phyloP scores from a whole-genome alignment of 2,329 filamentous ascomycete species.

The Scedosporium boydii region DNA sequence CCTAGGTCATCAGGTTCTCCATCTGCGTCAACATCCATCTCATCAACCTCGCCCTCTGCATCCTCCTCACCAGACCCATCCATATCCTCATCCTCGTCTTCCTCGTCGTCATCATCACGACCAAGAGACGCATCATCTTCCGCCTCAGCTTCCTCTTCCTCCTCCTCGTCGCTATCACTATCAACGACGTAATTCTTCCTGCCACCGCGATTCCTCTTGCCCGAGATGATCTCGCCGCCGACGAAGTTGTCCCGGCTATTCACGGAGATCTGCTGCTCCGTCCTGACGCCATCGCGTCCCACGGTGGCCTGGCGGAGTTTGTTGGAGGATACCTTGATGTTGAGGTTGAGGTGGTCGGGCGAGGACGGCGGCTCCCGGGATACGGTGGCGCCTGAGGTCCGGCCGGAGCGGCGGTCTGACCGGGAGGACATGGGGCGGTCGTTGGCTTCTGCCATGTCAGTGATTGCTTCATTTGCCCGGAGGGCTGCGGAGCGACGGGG shows the following conservation, averaged over 20 bases:
- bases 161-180: constrained; percentile 38
- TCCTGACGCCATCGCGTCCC: constrained; percentile 20
- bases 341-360: constrained; percentile 33
- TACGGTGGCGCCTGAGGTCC: constrained; percentile 11
- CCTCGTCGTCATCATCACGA: constrained; percentile 28
- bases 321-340: constrained; percentile 41
- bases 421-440: constrained; percentile 41
- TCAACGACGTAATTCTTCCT: constrained; percentile 54
- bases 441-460: constrained; percentile 39
- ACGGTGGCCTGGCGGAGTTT: constrained; percentile 42
- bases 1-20: constrained; percentile 29
- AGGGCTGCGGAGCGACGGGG: constrained; percentile 35
- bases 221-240: constrained; percentile 36
- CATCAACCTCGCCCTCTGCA: constrained; percentile 29
- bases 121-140: constrained; percentile 18
- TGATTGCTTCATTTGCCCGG: constrained; percentile 32
- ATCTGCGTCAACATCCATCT: constrained; percentile 24
- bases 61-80: constrained; percentile 17
- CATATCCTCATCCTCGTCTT: constrained; percentile 21
- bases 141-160: constrained; percentile 27
- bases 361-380: constrained; percentile 36
- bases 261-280: constrained; percentile 15
- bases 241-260: constrained; percentile 26
- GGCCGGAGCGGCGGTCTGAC: constrained; percentile 34
- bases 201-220: constrained; percentile 42